Conservation (phyloP, 1,284 basidiomycete species). For the Trichosporon coremiiforme region DNA sequence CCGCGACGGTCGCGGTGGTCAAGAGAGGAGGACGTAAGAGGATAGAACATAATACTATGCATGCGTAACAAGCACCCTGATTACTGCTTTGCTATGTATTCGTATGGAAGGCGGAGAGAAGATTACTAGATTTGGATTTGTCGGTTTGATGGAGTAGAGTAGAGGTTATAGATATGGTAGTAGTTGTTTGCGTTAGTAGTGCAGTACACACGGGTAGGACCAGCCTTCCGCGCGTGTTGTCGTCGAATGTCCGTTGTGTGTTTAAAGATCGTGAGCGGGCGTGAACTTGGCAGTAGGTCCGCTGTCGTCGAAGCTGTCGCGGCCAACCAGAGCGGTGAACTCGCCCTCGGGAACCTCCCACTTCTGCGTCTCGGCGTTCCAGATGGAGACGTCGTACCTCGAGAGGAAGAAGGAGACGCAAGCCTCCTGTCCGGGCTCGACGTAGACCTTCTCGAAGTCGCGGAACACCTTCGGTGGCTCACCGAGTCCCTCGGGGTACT, state of each 20-base stretch:
- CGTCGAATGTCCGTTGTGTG: constrained; percentile 9
- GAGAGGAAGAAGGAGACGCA: constrained; percentile 52
- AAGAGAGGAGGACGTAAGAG: too few relatives aligned
- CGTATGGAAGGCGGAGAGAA: constrained; percentile 9
- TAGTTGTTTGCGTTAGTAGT: constrained; percentile 1
- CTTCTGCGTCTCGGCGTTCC: constrained; percentile 53
- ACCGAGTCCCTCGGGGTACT: constrained; percentile 50
- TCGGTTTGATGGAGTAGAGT: not conserved
- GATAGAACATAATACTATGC: not conserved
- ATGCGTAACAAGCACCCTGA: constrained; percentile 8
- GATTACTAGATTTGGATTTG: constrained; percentile 1
- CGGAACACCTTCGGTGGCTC: constrained; percentile 56
- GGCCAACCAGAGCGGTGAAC: constrained; percentile 49
- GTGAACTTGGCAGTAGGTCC: constrained; percentile 30
- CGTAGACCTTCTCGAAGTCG: constrained; percentile 51
- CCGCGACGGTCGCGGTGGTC: not conserved
- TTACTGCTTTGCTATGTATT: constrained; percentile 11
- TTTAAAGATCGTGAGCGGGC: constrained; percentile 21
- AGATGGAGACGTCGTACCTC: constrained; percentile 56
- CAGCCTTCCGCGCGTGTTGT: constrained; percentile 16
- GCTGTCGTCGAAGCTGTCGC: constrained; percentile 26
- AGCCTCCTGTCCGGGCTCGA: constrained; percentile 46
- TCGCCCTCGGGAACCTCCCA: constrained; percentile 55
- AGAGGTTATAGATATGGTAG: constrained; percentile 5
- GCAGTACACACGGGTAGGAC: not conserved